phyloP scores from a whole-genome alignment of 176 grass and related monocot species.

The Carex parvula region DNA sequence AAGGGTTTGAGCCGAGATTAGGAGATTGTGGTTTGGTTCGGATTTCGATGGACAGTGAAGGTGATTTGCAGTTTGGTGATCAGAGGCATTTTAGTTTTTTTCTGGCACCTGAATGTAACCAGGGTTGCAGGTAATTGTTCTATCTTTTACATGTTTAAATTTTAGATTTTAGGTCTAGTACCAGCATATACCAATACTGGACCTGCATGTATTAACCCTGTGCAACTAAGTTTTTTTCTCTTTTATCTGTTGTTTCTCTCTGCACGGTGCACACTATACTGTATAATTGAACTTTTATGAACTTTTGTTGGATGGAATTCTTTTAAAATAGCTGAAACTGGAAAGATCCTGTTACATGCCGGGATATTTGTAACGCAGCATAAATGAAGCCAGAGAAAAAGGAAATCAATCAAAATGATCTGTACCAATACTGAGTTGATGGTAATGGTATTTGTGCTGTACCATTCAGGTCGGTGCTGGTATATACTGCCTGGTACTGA shows the following conservation, averaged over 20 bases:
- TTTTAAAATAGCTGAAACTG: neutral
- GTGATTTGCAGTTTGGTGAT: slow-evolving; percentile 35
- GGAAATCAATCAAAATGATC: neutral
- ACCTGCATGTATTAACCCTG: neutral
- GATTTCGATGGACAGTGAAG: slow-evolving; percentile 33
- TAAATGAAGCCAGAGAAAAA: slow-evolving; percentile 10
- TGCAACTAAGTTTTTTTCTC: neutral
- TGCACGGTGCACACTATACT: neutral
- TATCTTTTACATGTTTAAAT: neutral
- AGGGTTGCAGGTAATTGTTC: slow-evolving; percentile 64
- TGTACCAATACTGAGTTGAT: neutral
- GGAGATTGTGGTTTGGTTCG: slow-evolving; percentile 63
- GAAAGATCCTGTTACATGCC: neutral
- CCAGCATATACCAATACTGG: neutral
- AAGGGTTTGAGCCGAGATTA: slow-evolving; percentile 63
- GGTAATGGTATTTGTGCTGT: neutral
- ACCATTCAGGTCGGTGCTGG: neutral
- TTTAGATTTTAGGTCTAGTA: neutral
- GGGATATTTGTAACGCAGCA: neutral
- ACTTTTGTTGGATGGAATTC: neutral
- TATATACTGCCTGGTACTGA: neutral
- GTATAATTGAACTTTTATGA: neutral
- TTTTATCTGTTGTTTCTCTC: neutral
- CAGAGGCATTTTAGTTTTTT: slow-evolving; percentile 35
- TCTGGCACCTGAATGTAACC: slow-evolving; percentile 73